These are phyloP conservation scores for Astrothelium macrocarpum DNA, from an alignment of 495 filamentous ascomycete species.

Conservation along the genomic window DNA sequence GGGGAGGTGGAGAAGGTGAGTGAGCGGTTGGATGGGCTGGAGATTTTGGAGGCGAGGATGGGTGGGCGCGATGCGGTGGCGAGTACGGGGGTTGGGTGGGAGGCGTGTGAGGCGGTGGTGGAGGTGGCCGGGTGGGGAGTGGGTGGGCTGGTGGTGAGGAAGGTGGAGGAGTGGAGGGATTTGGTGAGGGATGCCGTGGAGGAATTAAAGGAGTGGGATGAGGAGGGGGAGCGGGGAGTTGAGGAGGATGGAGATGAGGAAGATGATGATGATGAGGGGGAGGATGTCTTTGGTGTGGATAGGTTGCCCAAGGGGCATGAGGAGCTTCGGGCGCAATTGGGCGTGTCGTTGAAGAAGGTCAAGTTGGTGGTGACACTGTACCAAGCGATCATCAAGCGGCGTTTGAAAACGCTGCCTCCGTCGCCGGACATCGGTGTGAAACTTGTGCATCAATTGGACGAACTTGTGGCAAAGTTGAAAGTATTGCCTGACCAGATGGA, in stretches of 20 bases:
- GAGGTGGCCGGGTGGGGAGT: conserved; percentile 55
- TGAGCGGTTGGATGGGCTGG: conserved; percentile 39
- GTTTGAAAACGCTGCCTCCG: conserved; percentile 43
- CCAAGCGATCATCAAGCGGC: conserved; percentile 49
- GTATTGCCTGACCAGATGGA: conserved; percentile 38
- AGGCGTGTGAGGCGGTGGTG: conserved; percentile 62
- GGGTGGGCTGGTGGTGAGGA: conserved; percentile 34
- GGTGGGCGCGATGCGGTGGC: conserved; percentile 45
- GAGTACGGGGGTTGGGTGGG: conserved; percentile 53
- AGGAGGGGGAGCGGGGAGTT: conserved; percentile 37
- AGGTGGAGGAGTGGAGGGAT: conserved; percentile 47
- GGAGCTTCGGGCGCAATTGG: conserved; percentile 47
- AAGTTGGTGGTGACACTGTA: conserved; percentile 51
- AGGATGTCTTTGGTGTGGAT: conserved; percentile 43
- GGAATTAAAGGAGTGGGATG: conserved; percentile 44
- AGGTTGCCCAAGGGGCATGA: conserved; percentile 47
- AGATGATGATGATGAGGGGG: conserved; percentile 31
- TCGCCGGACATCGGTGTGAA: neutral
- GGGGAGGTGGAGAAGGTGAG: conserved; percentile 20
- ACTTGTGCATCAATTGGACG: conserved; percentile 26
- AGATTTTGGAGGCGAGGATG: conserved; percentile 33
- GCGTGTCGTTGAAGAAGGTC: conserved; percentile 46
- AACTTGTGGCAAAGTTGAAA: conserved; percentile 32
- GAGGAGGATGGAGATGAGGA: conserved; percentile 39
- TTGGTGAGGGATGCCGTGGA: conserved; percentile 47